Evolutionary conservation across 116 monocot genomes (phyloP), one percentile per base, ranked within the genome.

Genomic region (Iris pallida): DNA sequence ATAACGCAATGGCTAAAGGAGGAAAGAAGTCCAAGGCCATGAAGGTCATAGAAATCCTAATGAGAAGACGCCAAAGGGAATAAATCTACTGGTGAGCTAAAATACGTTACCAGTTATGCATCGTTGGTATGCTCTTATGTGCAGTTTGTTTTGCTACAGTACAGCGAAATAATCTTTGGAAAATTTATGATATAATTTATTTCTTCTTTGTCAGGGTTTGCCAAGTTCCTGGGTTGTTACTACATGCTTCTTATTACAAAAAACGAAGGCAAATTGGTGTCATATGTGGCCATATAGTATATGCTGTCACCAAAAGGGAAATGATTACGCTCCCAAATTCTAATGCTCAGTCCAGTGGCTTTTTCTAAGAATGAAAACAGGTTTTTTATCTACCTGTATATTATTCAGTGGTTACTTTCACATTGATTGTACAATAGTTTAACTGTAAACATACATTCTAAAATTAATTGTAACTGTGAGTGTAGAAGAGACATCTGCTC

Each of bases 31-130:
- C 62, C 40, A 75, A 69, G 65, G 68, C 70, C 53, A 67, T 72
- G 79, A 75, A 63, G 63, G 17, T 78, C 15, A 61, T 85, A 42
- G 59, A 81, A 58, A 69, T 52, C 15, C 4, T 78, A 15, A 65
- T 81, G 45, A 69, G 49, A 44, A 68, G 44, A 19, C n/a, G n/a
- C n/a, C n/a, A n/a, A 93, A 72, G 98, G 89, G 40, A 90, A 92
- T 73, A 82, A 43, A 60, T 71, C 85, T 47, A 93, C 88, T 54
- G 98, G 98, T 42, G 98, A 93, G 7, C 78, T 98, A 56, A 90
- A 82, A 54, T 90, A 88, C 68, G 86, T 98, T 41, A 93, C 93
- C 42, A 80, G 62, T 52, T 98, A 88, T 75, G 98, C 11, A 92
- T 98, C 80, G 76, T 93, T 59, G 98, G 98, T 90, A 79, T 46